Evolutionary conservation across 2,329 filamentous ascomycete genomes (phyloP).

Genomic region (Neurospora crassa): DNA sequence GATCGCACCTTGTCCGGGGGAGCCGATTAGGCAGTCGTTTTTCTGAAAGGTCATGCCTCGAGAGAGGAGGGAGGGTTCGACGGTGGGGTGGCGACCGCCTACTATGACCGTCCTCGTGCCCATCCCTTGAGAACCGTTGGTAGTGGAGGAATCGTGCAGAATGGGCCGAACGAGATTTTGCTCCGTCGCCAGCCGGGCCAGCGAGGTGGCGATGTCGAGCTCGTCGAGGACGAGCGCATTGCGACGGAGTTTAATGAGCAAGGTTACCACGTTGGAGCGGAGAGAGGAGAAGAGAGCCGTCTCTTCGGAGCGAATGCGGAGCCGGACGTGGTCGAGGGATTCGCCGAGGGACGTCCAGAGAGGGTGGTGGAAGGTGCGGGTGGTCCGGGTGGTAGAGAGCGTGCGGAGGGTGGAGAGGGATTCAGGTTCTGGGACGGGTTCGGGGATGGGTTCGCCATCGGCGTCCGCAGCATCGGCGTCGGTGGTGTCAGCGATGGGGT

Average conservation of each 20-base stretch:
- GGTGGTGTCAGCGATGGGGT: neutral
- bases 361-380: constrained; percentile 71
- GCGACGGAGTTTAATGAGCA: constrained; percentile 75
- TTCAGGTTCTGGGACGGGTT: neutral
- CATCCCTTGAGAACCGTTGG: constrained; percentile 20
- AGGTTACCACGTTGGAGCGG: constrained; percentile 66
- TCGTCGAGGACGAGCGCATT: constrained; percentile 91
- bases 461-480: neutral
- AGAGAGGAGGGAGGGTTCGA: constrained; percentile 70
- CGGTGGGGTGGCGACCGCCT: constrained; percentile 83
- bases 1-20: constrained; percentile 50
- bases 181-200: constrained; percentile 69
- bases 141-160: constrained; percentile 41
- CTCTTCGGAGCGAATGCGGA: constrained; percentile 77
- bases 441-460: constrained; percentile 4
- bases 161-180: constrained; percentile 64
- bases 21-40: constrained; percentile 80
- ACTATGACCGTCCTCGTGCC: constrained; percentile 59
- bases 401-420: constrained; percentile 26
- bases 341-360: constrained; percentile 79
- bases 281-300: constrained; percentile 67
- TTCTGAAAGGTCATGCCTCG: constrained; percentile 73
- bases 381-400: constrained; percentile 73
- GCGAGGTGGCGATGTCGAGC: constrained; percentile 81
- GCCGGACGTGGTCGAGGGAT: constrained; percentile 65